phyloP scores from a whole-genome alignment of 148 eudicot species.

The Gaultheria prostrata region DNA sequence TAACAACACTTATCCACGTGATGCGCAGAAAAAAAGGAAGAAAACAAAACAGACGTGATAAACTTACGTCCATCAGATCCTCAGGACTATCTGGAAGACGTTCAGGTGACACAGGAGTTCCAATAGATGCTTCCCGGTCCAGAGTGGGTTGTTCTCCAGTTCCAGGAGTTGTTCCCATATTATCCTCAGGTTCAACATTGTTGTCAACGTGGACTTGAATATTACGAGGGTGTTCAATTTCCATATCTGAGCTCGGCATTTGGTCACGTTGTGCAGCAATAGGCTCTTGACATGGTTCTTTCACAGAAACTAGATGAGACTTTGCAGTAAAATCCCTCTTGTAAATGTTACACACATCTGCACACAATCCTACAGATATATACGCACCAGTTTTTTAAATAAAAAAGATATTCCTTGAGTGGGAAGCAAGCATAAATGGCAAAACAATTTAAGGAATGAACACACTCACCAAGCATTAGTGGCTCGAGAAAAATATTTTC shows the following conservation, averaged over 20 bases:
- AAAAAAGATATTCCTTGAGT: not conserved
- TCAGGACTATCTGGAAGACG: conserved; percentile 71
- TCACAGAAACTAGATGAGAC: conserved; percentile 29
- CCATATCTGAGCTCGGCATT: conserved; percentile 21
- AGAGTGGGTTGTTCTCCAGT: no score
- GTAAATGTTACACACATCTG: conserved; percentile 33
- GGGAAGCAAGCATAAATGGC: not conserved
- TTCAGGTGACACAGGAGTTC: conserved; percentile 30
- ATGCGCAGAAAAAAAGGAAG: not conserved
- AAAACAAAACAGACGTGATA: not conserved
- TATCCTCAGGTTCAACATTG: conserved; percentile 18
- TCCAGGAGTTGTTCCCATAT: conserved; percentile 23
- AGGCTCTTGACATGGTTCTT: conserved; percentile 32
- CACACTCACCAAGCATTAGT: conserved; percentile 54
- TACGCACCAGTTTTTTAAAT: not conserved
- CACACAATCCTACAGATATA: conserved; percentile 53
- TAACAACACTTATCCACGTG: not conserved
- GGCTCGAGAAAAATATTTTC: conserved; percentile 53
- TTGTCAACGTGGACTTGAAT: conserved; percentile 26
- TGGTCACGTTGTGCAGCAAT: conserved; percentile 23
- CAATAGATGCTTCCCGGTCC: no score
- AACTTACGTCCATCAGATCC: conserved; percentile 48
- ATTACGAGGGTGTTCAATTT: conserved; percentile 45
- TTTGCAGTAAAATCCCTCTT: conserved; percentile 37
- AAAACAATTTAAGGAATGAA: not conserved